These are phyloP conservation scores for Tremella fuciformis DNA, from an alignment of 768 basidiomycete species.

Conservation along the genomic window DNA sequence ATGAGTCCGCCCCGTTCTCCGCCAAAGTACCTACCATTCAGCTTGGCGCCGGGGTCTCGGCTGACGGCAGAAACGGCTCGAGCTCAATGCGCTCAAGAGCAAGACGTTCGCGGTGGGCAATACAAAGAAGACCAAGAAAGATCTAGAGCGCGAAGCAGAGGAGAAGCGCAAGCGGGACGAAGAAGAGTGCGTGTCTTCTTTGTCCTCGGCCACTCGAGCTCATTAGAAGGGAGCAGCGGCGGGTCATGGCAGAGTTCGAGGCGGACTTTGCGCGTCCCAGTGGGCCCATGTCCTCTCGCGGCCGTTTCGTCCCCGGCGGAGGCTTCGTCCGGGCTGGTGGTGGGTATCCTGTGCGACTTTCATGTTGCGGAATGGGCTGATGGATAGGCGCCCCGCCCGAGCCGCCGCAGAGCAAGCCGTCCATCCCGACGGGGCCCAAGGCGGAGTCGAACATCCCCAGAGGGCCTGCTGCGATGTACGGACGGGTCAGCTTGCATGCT, in stretches of 20 bases:
- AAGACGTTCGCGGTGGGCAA: conserved; percentile 80
- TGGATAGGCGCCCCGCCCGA: too few relatives aligned
- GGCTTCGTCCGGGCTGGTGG: conserved; percentile 52
- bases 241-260: conserved; percentile 51
- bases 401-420: neutral
- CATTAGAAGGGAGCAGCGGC: neutral
- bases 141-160: conserved; percentile 88
- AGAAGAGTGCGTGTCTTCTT: conserved; percentile 35
- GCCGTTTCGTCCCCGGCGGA: conserved; percentile 29
- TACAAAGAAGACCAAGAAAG: conserved; percentile 80
- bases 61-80: conserved; percentile 56
- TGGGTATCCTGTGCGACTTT: conserved; percentile 18
- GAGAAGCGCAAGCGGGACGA: conserved; percentile 71
- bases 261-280: conserved; percentile 42
- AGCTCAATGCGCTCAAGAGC: conserved; percentile 75
- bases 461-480: conserved; percentile 29
- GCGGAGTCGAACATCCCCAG: conserved; percentile 8
- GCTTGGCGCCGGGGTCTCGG: neutral
- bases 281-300: conserved; percentile 14
- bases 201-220: neutral
- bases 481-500: conserved; percentile 3
- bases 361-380: too few relatives aligned
- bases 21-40: conserved; percentile 36
- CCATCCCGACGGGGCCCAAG: conserved; percentile 15
- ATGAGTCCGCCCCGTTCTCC: conserved; percentile 29